phyloP scores from a whole-genome alignment of 768 basidiomycete genomes.

The Boletus fagicola region DNA sequence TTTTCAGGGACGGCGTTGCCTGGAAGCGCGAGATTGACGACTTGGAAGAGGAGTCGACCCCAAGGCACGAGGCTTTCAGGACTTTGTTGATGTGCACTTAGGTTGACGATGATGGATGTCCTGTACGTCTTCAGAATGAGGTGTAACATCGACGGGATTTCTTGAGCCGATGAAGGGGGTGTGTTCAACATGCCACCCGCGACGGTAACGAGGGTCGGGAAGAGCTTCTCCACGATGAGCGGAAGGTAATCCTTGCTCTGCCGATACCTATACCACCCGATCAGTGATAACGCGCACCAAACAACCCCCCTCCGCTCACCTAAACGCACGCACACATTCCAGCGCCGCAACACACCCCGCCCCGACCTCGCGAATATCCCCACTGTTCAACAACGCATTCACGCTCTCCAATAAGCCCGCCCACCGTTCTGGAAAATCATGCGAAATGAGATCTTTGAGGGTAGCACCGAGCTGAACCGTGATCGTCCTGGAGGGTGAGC shows the following conservation, averaged over 20 bases:
- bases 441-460: constrained; percentile 68
- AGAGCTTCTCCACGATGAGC: constrained; percentile 56
- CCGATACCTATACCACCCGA: constrained; percentile 57
- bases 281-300: constrained; percentile 36
- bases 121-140: constrained; percentile 87
- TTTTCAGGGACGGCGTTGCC: constrained; percentile 64
- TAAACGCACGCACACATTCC: constrained; percentile 68
- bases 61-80: constrained; percentile 79
- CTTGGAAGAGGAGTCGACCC: constrained; percentile 78
- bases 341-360: constrained; percentile 78
- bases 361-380: constrained; percentile 68
- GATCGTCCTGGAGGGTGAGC: constrained; percentile 62
- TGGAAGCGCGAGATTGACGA: constrained; percentile 72
- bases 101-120: constrained; percentile 71
- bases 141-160: constrained; percentile 81
- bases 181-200: constrained; percentile 66
- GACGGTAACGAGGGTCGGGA: constrained; percentile 75
- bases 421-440: constrained; percentile 82
- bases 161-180: constrained; percentile 58
- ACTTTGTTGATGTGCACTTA: constrained; percentile 73
- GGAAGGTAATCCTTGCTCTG: constrained; percentile 60
- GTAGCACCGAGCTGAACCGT: constrained; percentile 73
- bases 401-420: constrained; percentile 64
- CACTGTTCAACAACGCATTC: constrained; percentile 59
- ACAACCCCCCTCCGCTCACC: constrained; percentile 15